Conservation (phyloP, 495 filamentous ascomycete genomes). For the Penicillium turbatum region DNA sequence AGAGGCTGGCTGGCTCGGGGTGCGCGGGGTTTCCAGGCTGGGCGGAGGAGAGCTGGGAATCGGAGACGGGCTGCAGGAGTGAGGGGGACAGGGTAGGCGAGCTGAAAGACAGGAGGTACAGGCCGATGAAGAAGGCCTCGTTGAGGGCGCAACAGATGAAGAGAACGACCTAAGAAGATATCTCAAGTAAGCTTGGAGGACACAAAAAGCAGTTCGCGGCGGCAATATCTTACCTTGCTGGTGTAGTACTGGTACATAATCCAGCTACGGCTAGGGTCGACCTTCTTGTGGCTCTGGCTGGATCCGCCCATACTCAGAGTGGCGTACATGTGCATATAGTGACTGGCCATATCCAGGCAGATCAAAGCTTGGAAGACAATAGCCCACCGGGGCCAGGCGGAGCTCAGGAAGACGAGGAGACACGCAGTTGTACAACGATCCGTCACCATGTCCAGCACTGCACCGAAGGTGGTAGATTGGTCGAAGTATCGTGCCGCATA, state of each 20-base stretch:
- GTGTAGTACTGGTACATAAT: slow-evolving; percentile 93
- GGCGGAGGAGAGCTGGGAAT: slow-evolving; percentile 48
- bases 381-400: slow-evolving; percentile 87
- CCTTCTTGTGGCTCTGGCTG: slow-evolving; percentile 85
- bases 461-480: slow-evolving; percentile 90
- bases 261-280: slow-evolving; percentile 63
- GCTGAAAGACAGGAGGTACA: slow-evolving; percentile 96
- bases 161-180: slow-evolving; percentile 65
- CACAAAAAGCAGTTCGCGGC: not conserved
- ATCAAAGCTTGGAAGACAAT: slow-evolving; percentile 93
- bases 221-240: slow-evolving; percentile 62
- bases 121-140: slow-evolving; percentile 93
- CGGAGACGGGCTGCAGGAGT: slow-evolving; percentile 55
- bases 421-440: slow-evolving; percentile 94
- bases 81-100: slow-evolving; percentile 80
- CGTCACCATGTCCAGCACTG: slow-evolving; percentile 96
- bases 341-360: slow-evolving; percentile 83
- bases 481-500: slow-evolving; percentile 82
- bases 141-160: slow-evolving; percentile 88
- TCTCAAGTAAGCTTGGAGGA: not conserved
- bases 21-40: slow-evolving; percentile 63
- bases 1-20: slow-evolving; percentile 61
- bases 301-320: slow-evolving; percentile 73
- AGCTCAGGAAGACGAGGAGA: slow-evolving; percentile 86
- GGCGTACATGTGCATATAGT: slow-evolving; percentile 99